phyloP scores from a whole-genome alignment of 2,329 filamentous ascomycete genomes.

The Cladophialophora psammophila region DNA sequence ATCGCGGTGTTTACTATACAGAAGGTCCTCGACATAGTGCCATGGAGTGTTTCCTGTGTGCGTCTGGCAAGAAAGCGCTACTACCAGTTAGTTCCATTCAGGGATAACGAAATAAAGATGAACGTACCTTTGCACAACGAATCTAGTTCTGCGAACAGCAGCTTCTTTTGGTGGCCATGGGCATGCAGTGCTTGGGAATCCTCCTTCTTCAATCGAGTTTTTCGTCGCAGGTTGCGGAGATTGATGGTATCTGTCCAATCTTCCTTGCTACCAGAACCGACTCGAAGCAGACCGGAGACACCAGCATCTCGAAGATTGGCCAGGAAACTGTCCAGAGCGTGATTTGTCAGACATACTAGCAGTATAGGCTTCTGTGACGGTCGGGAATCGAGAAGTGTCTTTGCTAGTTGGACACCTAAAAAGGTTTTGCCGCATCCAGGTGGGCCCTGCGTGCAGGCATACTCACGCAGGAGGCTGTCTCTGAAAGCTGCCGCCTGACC shows the following conservation, averaged over 20 bases:
- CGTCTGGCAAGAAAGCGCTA: constrained; percentile 25
- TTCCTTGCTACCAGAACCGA: constrained; percentile 44
- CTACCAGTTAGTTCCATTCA: constrained; percentile 1
- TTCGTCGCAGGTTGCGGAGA: constrained; percentile 28
- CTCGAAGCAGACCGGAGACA: constrained; percentile 41
- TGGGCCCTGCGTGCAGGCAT: constrained; percentile 72
- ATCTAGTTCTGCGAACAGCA: constrained; percentile 24
- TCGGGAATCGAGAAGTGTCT: constrained; percentile 42
- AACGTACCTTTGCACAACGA: constrained; percentile 32
- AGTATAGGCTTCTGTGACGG: constrained; percentile 42
- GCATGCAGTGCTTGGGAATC: constrained; percentile 10
- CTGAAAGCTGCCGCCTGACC: constrained; percentile 61
- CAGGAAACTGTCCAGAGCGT: constrained; percentile 45
- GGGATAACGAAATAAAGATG: background rate
- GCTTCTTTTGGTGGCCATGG: constrained; percentile 17
- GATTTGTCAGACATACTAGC: constrained; percentile 45
- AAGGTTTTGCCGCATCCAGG: constrained; percentile 75
- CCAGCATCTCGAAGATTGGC: constrained; percentile 41
- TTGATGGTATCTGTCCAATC: constrained; percentile 38
- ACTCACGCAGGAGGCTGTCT: constrained; percentile 58
- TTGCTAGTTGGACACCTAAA: constrained; percentile 61
- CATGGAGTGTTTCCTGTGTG: constrained; percentile 28
- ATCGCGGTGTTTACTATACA: constrained; percentile 22
- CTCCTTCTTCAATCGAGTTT: constrained; percentile 24
- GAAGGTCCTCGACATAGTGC: constrained; percentile 28